These are phyloP conservation scores for Elsinoe arachidis DNA, from an alignment of 2,329 filamentous ascomycete species.

Conservation along the genomic window DNA sequence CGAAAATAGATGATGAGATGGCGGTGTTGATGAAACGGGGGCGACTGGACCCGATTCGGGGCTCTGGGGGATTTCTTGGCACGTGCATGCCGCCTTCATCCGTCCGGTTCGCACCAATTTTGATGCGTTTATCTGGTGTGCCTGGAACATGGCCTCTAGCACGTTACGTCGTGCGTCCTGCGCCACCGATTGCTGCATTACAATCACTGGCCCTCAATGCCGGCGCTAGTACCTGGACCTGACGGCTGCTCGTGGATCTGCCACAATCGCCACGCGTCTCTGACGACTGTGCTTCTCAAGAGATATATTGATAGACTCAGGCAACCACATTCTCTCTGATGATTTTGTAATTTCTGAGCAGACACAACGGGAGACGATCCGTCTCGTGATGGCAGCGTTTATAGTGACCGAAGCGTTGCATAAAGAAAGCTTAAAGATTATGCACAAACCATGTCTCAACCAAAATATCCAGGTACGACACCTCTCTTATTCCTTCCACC, in stretches of 20 bases:
- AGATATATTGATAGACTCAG: background rate
- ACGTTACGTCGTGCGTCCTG: slow-evolving; percentile 2
- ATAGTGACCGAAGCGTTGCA: too few relatives aligned
- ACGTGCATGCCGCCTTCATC: background rate
- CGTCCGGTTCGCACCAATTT: background rate
- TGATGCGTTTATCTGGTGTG: background rate
- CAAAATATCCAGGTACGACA: too few relatives aligned
- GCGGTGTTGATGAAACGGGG: slow-evolving; percentile 3
- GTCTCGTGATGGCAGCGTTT: too few relatives aligned
- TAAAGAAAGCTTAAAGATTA: too few relatives aligned
- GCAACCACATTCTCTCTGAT: background rate
- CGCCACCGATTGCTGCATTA: background rate
- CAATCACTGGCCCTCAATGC: background rate
- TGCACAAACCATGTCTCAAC: too few relatives aligned
- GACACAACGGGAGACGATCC: too few relatives aligned
- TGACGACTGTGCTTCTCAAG: background rate
- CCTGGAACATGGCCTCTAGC: background rate
- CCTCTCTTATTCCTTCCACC: too few relatives aligned
- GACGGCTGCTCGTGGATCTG: background rate
- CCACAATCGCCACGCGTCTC: slow-evolving; percentile 2
- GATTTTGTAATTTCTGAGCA: background rate
- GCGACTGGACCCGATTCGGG: background rate
- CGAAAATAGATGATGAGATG: background rate
- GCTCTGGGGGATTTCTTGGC: background rate
- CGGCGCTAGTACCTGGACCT: slow-evolving; percentile 1